Percentiles rank a stretch among this genome's conserved stretches.
Conservation (phyloP, 2,329 filamentous ascomycete species). For the Trichoderma afroharzianum region DNA sequence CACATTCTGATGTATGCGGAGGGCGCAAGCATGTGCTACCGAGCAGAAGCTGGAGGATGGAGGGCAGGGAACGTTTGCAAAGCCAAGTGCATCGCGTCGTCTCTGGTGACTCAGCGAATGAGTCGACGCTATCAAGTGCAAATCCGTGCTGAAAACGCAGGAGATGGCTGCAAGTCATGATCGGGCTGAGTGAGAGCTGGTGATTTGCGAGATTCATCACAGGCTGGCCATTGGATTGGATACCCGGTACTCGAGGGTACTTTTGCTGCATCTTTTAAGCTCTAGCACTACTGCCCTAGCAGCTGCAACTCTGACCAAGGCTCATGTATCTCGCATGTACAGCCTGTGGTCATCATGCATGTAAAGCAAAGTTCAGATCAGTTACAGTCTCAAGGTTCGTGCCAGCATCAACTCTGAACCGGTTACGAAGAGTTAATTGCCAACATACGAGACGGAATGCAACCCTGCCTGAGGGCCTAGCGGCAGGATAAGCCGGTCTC, state of each 20-base stretch:
- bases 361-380: background rate
- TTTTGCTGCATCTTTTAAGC: background rate
- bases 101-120: constrained; percentile 10
- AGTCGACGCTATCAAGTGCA: constrained; percentile 3
- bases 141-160: background rate
- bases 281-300: background rate
- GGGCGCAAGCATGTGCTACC: background rate
- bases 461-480: background rate
- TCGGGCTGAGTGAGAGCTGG: background rate
- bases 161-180: constrained; percentile 8
- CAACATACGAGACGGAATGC: background rate
- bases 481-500: background rate
- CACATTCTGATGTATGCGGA: background rate
- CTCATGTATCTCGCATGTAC: background rate
- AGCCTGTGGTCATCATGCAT: background rate
- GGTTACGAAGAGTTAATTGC: background rate
- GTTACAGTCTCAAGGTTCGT: background rate
- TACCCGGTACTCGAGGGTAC: background rate
- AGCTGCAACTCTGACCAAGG: background rate
- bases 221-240: background rate
- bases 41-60: background rate
- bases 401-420: background rate
- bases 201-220: background rate
- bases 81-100: background rate
- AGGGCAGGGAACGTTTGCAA: constrained; percentile 1